Evolutionary conservation across 768 basidiomycete species (phyloP).

Genomic region (Phylloporus sp.): DNA sequence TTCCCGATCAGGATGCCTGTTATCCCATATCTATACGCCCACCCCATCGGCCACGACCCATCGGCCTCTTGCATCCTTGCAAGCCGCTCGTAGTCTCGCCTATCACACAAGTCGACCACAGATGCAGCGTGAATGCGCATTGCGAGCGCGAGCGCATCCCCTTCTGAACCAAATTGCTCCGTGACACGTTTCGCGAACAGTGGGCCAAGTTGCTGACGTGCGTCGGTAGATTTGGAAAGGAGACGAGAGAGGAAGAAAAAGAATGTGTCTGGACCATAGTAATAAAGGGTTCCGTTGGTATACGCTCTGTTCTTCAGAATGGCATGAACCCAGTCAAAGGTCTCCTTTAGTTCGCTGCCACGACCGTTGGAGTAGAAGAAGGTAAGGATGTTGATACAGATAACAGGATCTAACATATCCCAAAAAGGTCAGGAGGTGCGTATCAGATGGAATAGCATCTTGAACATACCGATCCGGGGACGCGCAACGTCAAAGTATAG

Average conservation of each 20-base stretch:
- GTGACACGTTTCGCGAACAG: slow-evolving; percentile 16
- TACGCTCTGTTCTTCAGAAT: slow-evolving; percentile 22
- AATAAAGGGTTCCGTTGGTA: slow-evolving; percentile 17
- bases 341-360: slow-evolving; percentile 14
- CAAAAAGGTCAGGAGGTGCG: neutral
- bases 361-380: slow-evolving; percentile 21
- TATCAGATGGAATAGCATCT: neutral
- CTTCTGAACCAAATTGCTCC: slow-evolving; percentile 13
- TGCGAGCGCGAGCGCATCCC: slow-evolving; percentile 19
- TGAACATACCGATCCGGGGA: slow-evolving; percentile 16
- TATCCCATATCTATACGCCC: slow-evolving; percentile 11
- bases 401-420: slow-evolving; percentile 9
- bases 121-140: slow-evolving; percentile 16
- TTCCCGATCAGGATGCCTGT: slow-evolving; percentile 11
- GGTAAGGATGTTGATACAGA: slow-evolving; percentile 17
- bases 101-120: slow-evolving; percentile 9
- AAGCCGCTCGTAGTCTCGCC: slow-evolving; percentile 16
- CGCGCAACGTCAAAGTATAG: slow-evolving; percentile 17
- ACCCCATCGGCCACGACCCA: slow-evolving; percentile 21
- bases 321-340: slow-evolving; percentile 19
- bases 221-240: slow-evolving; percentile 15
- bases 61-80: slow-evolving; percentile 14
- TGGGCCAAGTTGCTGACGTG: slow-evolving; percentile 8
- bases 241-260: slow-evolving; percentile 21
- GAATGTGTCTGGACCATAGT: slow-evolving; percentile 15